Evolutionary conservation across 1,139 yeast genomes (phyloP).

Genomic region (Zygosaccharomyces pseudobailii): DNA sequence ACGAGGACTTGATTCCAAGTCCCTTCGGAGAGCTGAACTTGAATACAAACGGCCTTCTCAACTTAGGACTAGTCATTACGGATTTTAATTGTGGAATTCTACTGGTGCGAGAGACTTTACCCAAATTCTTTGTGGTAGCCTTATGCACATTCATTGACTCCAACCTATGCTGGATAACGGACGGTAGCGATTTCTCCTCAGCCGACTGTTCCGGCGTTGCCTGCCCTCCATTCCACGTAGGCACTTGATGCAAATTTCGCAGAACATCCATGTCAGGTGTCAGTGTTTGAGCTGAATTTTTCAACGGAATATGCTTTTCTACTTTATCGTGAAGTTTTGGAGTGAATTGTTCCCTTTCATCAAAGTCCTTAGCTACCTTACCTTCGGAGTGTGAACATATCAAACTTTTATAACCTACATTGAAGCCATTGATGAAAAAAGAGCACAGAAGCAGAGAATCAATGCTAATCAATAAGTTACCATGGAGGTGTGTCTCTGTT

Average conservation of each 20-base stretch:
- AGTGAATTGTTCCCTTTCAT: background rate
- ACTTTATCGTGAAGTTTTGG: background rate
- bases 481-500: constrained; percentile 7
- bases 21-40: constrained; percentile 6
- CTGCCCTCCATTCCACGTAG: constrained; percentile 6
- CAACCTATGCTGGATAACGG: constrained; percentile 19
- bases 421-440: constrained; percentile 21
- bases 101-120: background rate
- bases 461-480: constrained; percentile 15
- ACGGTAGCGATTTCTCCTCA: constrained; percentile 15
- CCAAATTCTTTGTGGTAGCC: constrained; percentile 1
- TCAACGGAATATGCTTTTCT: constrained; percentile 26
- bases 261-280: constrained; percentile 29
- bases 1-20: background rate
- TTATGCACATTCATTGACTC: constrained; percentile 5
- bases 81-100: constrained; percentile 5
- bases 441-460: constrained; percentile 20
- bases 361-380: background rate
- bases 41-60: constrained; percentile 5
- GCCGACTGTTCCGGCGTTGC: constrained; percentile 2
- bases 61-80: constrained; percentile 4
- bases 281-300: constrained; percentile 33
- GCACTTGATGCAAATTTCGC: constrained; percentile 4
- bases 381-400: background rate
- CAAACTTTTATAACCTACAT: constrained; percentile 12